A percentile compares a stretch with the other conserved stretches of the same genome.
These are phyloP conservation scores for Rubia tinctorum DNA, from an alignment of 305 asterid species.

Conservation along the genomic window DNA sequence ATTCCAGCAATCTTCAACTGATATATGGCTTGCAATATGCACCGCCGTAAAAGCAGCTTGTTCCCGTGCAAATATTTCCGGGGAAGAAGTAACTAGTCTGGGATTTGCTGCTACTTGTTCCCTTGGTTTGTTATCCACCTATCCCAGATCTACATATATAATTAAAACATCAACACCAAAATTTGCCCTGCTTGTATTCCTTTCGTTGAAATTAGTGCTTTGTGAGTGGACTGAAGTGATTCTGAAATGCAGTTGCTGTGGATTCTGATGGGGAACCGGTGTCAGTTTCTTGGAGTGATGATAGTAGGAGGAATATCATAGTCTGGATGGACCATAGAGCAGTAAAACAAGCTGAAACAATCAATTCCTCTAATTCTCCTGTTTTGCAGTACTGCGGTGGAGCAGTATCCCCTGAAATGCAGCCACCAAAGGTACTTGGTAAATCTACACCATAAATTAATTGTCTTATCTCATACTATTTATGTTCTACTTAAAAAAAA, in stretches of 20 bases:
- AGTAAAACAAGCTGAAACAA: constrained; percentile 86
- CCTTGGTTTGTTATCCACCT: constrained; percentile 50
- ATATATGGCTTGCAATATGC: constrained; percentile 98
- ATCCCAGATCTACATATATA: no score
- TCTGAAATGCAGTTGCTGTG: constrained; percentile 73
- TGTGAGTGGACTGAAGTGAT: constrained; percentile 34
- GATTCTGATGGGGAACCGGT: constrained; percentile 96
- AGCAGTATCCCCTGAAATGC: constrained; percentile 93
- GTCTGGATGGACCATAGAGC: constrained; percentile 99
- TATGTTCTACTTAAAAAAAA: constrained; percentile 3
- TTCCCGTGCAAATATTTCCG: constrained; percentile 61
- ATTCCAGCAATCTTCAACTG: constrained; percentile 96
- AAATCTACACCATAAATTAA: constrained; percentile 10
- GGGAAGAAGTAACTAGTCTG: constrained; percentile 78
- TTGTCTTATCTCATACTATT: constrained; percentile 11
- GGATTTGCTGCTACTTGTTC: constrained; percentile 99
- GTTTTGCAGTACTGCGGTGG: constrained; percentile 97
- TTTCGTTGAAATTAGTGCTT: constrained; percentile 20
- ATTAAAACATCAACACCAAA: neutral
- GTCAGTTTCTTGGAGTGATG: constrained; percentile 89
- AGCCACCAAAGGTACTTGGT: constrained; percentile 88
- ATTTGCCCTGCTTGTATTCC: constrained; percentile 4
- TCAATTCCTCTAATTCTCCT: constrained; percentile 82
- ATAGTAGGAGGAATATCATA: constrained; percentile 84
- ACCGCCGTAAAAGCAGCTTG: constrained; percentile 90